Percentiles rank a stretch among this genome's conserved stretches.
Conservation (phyloP, 2,329 filamentous ascomycete genomes). For the Talaromyces sp. region DNA sequence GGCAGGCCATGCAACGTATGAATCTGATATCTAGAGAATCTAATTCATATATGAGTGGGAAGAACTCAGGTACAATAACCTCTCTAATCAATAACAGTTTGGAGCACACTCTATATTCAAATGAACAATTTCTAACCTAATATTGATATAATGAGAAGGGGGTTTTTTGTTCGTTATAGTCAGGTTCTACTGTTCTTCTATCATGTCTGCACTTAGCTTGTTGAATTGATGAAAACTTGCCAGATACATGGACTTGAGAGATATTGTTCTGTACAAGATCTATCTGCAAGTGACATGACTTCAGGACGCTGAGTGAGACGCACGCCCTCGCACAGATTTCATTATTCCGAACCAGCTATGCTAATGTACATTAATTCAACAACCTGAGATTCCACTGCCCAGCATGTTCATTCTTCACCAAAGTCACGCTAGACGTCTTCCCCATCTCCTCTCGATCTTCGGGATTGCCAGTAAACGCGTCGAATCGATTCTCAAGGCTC, state of each 20-base stretch:
- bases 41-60: no score
- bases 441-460: not conserved
- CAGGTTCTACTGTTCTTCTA: no score
- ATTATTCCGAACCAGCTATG: not conserved
- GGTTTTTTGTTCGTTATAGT: no score
- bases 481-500: not conserved
- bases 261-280: not conserved
- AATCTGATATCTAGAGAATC: no score
- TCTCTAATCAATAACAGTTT: no score
- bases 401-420: not conserved
- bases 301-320: not conserved
- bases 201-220: not conserved
- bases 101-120: no score
- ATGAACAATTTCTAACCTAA: no score
- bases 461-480: not conserved
- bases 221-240: not conserved
- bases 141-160: no score
- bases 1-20: no score
- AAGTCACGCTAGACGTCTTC: not conserved
- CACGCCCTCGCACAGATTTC: not conserved
- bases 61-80: no score
- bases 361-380: not conserved
- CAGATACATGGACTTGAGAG: not conserved
- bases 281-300: not conserved
- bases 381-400: constrained; percentile 15